Evolutionary conservation across 106 monocot genomes (phyloP).

Genomic region (Iris macrosiphon): DNA sequence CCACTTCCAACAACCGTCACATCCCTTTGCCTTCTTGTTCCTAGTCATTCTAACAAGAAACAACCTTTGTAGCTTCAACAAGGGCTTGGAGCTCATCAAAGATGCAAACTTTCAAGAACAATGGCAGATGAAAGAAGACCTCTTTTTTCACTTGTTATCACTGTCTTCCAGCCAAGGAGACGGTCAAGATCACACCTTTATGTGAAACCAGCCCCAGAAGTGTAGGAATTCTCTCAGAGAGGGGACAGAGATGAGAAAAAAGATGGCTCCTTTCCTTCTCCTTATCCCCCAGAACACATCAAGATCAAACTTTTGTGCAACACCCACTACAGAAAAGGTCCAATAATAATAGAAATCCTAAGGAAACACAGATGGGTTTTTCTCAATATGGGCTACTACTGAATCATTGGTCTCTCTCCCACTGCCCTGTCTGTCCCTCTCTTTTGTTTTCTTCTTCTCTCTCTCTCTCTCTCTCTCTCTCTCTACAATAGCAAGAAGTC

Average conservation of each 20-base stretch:
- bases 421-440: background rate
- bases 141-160: slow-evolving; percentile 2
- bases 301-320: slow-evolving; percentile 25
- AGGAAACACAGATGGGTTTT: slow-evolving; percentile 17
- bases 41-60: slow-evolving; percentile 20
- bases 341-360: too few species aligned
- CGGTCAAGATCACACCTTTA: slow-evolving; percentile 33
- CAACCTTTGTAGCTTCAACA: slow-evolving; percentile 16
- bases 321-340: slow-evolving; percentile 3
- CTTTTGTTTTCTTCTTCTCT: slow-evolving; percentile 4
- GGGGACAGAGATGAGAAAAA: slow-evolving; percentile 7
- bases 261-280: slow-evolving; percentile 14
- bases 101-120: slow-evolving; percentile 8
- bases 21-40: slow-evolving; percentile 9
- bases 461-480: background rate
- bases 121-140: background rate
- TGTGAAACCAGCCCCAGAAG: slow-evolving; percentile 19
- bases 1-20: slow-evolving; percentile 25
- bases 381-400: slow-evolving; percentile 22
- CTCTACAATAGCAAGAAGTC: slow-evolving; percentile 18
- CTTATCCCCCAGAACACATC: slow-evolving; percentile 24
- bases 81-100: slow-evolving; percentile 4
- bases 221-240: slow-evolving; percentile 28
- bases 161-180: slow-evolving; percentile 11
- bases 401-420: slow-evolving; percentile 25